These are phyloP conservation scores for Hawksworthiomyces lignivorus DNA, from an alignment of 2,329 filamentous ascomycete genomes.

Conservation along the genomic window DNA sequence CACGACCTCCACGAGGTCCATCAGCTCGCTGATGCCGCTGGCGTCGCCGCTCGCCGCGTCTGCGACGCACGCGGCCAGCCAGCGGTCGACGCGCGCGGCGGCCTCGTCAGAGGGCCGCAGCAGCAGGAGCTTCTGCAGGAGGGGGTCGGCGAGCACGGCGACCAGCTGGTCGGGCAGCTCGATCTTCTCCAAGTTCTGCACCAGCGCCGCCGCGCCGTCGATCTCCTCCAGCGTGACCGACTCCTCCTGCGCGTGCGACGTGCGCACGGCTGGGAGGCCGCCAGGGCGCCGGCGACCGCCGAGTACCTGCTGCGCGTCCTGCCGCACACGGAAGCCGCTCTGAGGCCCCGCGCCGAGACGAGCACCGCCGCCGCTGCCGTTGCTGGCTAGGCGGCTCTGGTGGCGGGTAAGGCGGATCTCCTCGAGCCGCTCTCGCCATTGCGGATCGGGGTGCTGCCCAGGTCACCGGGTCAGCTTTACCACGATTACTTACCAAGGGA, in stretches of 20 bases:
- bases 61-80: conserved; percentile 49
- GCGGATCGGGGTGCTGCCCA: conserved; percentile 58
- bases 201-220: conserved; percentile 61
- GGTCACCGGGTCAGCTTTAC: too few relatives aligned
- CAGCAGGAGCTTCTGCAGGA: conserved; percentile 71
- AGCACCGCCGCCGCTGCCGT: conserved; percentile 13
- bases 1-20: conserved; percentile 48
- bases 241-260: conserved; percentile 62
- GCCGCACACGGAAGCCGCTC: conserved; percentile 53
- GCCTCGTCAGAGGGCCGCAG: conserved; percentile 49
- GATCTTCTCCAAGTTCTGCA: conserved; percentile 66
- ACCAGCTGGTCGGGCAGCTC: conserved; percentile 77
- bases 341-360: conserved; percentile 24
- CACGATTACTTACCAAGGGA: too few relatives aligned
- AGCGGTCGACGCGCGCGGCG: conserved; percentile 47
- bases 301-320: conserved; percentile 36
- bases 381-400: conserved; percentile 36
- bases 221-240: conserved; percentile 71
- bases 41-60: conserved; percentile 47
- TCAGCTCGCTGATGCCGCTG: conserved; percentile 35
- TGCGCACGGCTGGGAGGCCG: conserved; percentile 62
- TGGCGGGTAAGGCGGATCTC: conserved; percentile 55
- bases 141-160: conserved; percentile 64
- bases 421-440: conserved; percentile 64
- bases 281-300: conserved; percentile 18